These are phyloP conservation scores for Myxozyma kluyveri DNA, from an alignment of 805 yeast species.

Conservation along the genomic window DNA sequence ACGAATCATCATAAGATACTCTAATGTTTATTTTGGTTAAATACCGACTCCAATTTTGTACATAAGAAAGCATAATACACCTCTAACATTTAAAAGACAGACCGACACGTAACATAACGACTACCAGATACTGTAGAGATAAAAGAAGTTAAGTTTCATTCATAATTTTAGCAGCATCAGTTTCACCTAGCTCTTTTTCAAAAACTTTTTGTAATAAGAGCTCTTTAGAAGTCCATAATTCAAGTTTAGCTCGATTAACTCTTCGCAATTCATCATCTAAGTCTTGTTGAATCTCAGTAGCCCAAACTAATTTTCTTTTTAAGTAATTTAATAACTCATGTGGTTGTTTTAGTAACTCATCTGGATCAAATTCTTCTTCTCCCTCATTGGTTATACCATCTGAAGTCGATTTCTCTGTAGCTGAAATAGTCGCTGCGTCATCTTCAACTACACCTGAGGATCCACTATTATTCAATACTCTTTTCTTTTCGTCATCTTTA, in stretches of 20 bases:
- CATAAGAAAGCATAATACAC: not conserved
- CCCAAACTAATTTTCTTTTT: constrained; percentile 38
- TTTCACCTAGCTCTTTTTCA: constrained; percentile 30
- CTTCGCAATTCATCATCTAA: constrained; percentile 32
- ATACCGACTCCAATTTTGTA: not conserved
- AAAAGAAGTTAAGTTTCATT: constrained; percentile 5
- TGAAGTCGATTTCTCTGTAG: not conserved
- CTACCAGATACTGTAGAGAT: not conserved
- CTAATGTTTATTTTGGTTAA: not conserved
- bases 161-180: constrained; percentile 26
- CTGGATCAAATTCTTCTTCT: constrained; percentile 22
- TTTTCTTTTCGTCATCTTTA: constrained; percentile 2
- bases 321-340: constrained; percentile 26
- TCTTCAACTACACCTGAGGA: not conserved
- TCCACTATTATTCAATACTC: not conserved
- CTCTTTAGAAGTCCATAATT: constrained; percentile 41
- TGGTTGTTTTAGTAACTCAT: constrained; percentile 13
- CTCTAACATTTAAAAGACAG: not conserved
- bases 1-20: too few relatives aligned
- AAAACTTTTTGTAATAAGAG: constrained; percentile 36
- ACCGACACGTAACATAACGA: not conserved
- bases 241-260: constrained; percentile 25
- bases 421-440: not conserved
- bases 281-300: constrained; percentile 31
- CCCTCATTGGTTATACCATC: constrained; percentile 2